Conservation (phyloP, 768 basidiomycete genomes). For the Dacryopinax primogenitus region DNA sequence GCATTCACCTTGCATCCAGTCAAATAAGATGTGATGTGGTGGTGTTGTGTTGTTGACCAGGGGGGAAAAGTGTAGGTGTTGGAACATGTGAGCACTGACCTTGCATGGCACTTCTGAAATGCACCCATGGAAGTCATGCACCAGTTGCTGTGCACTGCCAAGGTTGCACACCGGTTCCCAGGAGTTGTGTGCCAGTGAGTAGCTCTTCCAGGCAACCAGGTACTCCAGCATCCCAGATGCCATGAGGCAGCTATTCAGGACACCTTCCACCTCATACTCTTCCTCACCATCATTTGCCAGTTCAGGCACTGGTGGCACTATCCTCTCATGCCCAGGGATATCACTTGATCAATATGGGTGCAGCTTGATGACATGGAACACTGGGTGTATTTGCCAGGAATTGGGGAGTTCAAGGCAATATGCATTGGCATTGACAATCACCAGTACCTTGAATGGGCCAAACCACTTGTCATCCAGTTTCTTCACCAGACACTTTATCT, state of each 20-base stretch:
- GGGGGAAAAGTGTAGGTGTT: neutral
- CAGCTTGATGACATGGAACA: neutral
- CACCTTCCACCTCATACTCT: neutral
- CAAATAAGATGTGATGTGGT: neutral
- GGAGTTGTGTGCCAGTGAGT: neutral
- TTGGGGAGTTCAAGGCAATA: neutral
- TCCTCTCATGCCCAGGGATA: neutral
- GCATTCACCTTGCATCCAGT: no score
- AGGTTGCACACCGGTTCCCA: neutral
- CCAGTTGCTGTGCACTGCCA: neutral
- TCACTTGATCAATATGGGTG: neutral
- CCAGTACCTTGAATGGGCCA: constrained; percentile 18
- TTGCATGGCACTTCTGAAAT: no score
- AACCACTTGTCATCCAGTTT: constrained; percentile 19
- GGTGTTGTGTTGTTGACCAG: neutral
- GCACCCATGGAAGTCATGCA: neutral
- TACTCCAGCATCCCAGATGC: neutral
- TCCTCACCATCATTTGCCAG: neutral
- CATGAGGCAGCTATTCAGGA: neutral
- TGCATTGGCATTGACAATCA: constrained; percentile 7
- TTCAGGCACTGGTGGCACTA: neutral
- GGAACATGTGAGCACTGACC: no score
- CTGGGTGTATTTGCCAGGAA: neutral
- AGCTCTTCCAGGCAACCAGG: neutral
- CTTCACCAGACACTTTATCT: constrained; percentile 16